These are phyloP conservation scores for Phytophthora tubulina DNA, from an alignment of 352 stramenopile genomes.

Conservation along the genomic window DNA sequence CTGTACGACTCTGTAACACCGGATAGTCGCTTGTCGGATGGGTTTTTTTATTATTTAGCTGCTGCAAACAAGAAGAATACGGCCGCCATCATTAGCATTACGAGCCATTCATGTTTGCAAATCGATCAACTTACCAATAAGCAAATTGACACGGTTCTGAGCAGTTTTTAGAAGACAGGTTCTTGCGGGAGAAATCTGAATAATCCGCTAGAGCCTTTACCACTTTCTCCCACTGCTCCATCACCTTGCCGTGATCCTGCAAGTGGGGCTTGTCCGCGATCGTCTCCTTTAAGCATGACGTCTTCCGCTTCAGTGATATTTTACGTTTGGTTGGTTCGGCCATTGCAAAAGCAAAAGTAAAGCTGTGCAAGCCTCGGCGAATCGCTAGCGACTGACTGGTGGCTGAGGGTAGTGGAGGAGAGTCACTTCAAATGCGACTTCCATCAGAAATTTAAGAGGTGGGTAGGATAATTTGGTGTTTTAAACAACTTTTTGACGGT, in stretches of 20 bases:
- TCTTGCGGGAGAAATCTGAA: conserved; percentile 2
- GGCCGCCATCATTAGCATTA: too few species aligned
- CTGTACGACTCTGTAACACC: conserved; percentile 5
- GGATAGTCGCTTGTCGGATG: too few species aligned
- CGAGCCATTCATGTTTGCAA: background rate
- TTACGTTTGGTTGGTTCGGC: conserved; percentile 14
- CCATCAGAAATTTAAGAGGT: background rate
- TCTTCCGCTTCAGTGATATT: conserved; percentile 14
- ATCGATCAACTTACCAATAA: background rate
- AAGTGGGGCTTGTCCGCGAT: conserved; percentile 7
- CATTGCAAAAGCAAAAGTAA: conserved; percentile 15
- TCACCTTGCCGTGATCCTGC: conserved; percentile 5
- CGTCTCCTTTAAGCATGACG: conserved; percentile 17
- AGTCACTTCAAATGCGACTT: background rate
- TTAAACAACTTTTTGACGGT: background rate
- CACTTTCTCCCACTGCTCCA: conserved; percentile 14
- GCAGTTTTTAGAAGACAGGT: background rate
- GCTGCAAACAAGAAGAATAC: too few species aligned
- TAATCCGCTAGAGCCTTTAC: background rate
- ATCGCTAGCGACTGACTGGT: background rate
- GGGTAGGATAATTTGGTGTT: conserved; percentile 4
- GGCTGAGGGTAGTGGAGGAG: background rate
- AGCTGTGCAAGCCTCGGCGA: background rate
- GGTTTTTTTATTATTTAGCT: too few species aligned
- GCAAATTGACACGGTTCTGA: conserved; percentile 11